Evolutionary conservation across 352 stramenopile genomes (phyloP), one percentile per base, ranked within the genome.

Genomic region (Blastocystis sp.): DNA sequence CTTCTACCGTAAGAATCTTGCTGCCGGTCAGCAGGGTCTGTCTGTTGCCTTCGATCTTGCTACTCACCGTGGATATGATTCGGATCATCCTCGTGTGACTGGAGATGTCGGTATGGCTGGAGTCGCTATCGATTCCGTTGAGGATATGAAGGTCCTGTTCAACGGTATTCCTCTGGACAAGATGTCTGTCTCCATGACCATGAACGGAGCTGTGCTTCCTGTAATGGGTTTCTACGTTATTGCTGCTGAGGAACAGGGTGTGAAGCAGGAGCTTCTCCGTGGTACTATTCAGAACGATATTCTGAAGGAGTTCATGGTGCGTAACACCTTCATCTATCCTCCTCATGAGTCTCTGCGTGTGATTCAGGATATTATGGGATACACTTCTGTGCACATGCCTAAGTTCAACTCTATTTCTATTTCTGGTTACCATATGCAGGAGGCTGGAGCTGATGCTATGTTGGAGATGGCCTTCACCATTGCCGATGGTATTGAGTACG

Each of bases 281-380:
- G 93, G 93, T 21, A 97, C 94, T 0, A 95, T 97, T 83, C 94
- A 98, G 90, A 98, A 98, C 90, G 95, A 98, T 90, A 97, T 98
- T 88, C 90, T 98, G 63, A 98, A 98, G 90, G 93, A 96, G 89
- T 96, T 96, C 80, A 96, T 96, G 93, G 93, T 96, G 59, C 90
- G 95, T 32, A 98, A 98, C 89, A 98, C 95, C 65, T 98, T 97
- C 90, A 98, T 98, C 88, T 98, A 98, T 91, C 95, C 95, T 56
- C 95, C 95, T 6, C 88, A 90, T 58, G 93, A 94, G 69, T 95
- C 92, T n/a, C 96, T 98, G 91, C 92, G 95, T 61, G 93, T 97
- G 74, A 95, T 98, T 78, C 92, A 90, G 43, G 95, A 98, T 90
- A 98, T 98, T 87, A 97, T 98, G 89, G 95, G 95, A 32, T 98